These are phyloP conservation scores for Butyriboletus appendiculatus DNA, from an alignment of 1,284 basidiomycete genomes.

Conservation along the genomic window DNA sequence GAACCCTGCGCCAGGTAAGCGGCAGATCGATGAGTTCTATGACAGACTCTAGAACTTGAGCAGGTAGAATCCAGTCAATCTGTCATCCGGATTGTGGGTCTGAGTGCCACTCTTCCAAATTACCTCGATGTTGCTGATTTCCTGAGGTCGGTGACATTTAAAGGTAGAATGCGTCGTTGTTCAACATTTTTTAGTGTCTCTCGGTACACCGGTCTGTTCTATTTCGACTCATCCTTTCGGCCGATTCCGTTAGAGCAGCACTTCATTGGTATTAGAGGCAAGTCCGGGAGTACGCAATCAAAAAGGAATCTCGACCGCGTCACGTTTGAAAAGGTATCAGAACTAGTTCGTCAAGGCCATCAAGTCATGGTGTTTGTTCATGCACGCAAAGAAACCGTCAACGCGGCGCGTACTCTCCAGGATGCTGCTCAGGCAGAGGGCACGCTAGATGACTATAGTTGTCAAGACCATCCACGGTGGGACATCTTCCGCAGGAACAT, in stretches of 20 bases:
- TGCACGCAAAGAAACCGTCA: slow-evolving; percentile 97
- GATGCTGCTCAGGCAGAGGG: slow-evolving; percentile 83
- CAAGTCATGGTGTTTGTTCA: slow-evolving; percentile 99
- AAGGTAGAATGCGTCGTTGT: not conserved
- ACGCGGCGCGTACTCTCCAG: slow-evolving; percentile 83
- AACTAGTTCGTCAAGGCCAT: slow-evolving; percentile 85
- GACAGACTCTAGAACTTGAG: slow-evolving; percentile 1
- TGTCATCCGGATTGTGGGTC: slow-evolving; percentile 95
- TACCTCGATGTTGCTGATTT: slow-evolving; percentile 98
- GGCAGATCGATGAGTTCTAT: not conserved
- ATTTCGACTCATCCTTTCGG: slow-evolving; percentile 97
- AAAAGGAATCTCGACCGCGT: slow-evolving; percentile 89
- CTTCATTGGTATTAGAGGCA: slow-evolving; percentile 96
- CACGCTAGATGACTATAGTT: slow-evolving; percentile 75
- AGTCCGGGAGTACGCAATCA: slow-evolving; percentile 73
- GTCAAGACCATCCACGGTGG: slow-evolving; percentile 78
- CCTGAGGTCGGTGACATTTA: slow-evolving; percentile 57
- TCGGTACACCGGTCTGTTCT: slow-evolving; percentile 91
- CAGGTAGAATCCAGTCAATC: slow-evolving; percentile 97
- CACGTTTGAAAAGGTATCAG: slow-evolving; percentile 88
- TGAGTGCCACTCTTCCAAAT: slow-evolving; percentile 98
- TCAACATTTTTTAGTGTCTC: slow-evolving; percentile 66
- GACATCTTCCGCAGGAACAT: slow-evolving; percentile 79
- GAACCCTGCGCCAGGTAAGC: slow-evolving; percentile 86
- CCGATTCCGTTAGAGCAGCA: slow-evolving; percentile 98